Base-by-base conservation (phyloP, 805 yeast species). In the Pichia eremophila region DNA sequence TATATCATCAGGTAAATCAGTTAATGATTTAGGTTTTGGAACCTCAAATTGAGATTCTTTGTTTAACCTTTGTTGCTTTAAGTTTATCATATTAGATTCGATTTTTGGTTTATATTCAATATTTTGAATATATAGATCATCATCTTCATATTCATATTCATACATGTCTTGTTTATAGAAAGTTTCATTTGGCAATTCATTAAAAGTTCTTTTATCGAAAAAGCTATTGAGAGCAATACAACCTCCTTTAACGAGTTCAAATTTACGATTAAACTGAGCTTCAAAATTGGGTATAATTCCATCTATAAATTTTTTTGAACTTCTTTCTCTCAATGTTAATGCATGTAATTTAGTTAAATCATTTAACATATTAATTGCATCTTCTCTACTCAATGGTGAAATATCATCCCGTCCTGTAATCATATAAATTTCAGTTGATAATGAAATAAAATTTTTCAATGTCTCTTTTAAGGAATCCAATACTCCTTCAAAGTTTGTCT, bases 1-100 rank as follows among this genome's bases (percentile, higher is more conserved):
- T 9, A 54, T 40, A 19, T 54, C 56, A 10, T 48, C 46, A 8
- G 56, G 56, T 12, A 54, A 43, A 27, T 48, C 44, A 5, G 25
- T 38, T 5, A 44, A n/a, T 9, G 34, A 8, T 5, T 22, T 41
- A 8, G 29, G 37, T n/a, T 28, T 32, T 15, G 17, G 15, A 15
- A 5, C n/a, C 9, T 11, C 9, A n/a, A n/a, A 5, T 27, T 27
- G 11, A 27, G 15, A 11, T 15, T 10, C 14, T 14, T 1, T 38
- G 10, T 19, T 7, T 25, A 22, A 5, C 6, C 4, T 22, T 22
- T 22, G 6, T 22, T 22, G 25, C 5, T 19, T 19, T 3, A 22
- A 22, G 25, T 3, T 22, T 22, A 5, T 7, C 25, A 22, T 22
- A 22, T 5, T 22, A 22, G 25, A 7, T 22, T 22, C 25, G 1